Base-by-base conservation (phyloP, 2,329 filamentous ascomycete genomes). In the Elsinoe arachidis region DNA sequence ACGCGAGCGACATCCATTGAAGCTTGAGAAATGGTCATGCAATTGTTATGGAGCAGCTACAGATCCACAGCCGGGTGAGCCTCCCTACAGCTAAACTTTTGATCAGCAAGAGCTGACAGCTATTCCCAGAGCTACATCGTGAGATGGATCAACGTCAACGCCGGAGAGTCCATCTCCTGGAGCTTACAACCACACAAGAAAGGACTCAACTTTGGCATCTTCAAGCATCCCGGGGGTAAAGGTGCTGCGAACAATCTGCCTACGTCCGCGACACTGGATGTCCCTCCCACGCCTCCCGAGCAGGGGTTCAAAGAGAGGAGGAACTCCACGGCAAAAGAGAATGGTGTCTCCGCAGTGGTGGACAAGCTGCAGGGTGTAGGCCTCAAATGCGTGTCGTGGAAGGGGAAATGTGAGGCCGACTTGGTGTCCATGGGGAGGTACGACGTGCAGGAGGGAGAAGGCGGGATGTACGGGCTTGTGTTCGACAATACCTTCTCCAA, bases 401-500 rank as follows among this genome's bases (percentile, higher is more conserved):
- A 87, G 63, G 93, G 93, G 39, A 96, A 92, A 77, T 97, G 90
- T 71, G 92, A 97, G 73, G 91, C 93, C 37, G 92, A 97, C 75
- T 92, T 93, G 75, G 90, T 96, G 53, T 88, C 89, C 17, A 90
- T 92, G 71, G 93, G 92, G 33, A 93, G 86, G 17, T 89, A 90
- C 69, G 87, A 96, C 68, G 88, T 97, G 21, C 76, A 77, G 0
- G 67, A 76, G 6, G 84, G 83, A 34, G 84, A 93, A 62, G 88
- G 85, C 21, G 93, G 93, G 67, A 96, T 96, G 83, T 99, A 95
- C 69, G 93, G 91, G 58, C 78, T 99, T 60, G 90, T 97, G 33
- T 96, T 99, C 68, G 93, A 99, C 80, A 99, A 99, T 69, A 99
- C 93, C 26, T 99, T 99, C 70, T 96, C 91, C 60, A 97, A 96